Evolutionary conservation across 2,329 filamentous ascomycete genomes (phyloP).

Genomic region (Colletotrichum tofieldiae): DNA sequence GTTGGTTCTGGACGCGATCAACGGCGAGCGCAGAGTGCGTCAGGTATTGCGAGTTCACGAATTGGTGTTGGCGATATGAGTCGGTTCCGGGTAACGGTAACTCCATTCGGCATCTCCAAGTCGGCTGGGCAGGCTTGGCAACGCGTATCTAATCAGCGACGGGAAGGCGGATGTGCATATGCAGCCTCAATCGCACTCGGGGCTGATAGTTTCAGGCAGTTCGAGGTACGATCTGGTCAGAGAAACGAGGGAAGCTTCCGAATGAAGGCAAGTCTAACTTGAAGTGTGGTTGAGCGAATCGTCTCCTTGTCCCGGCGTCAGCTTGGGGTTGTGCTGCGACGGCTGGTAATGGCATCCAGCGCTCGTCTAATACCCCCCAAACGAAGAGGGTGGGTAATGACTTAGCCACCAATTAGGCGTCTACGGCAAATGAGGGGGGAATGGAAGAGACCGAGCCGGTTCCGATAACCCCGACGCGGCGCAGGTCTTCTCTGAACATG

Average conservation of each 20-base stretch:
- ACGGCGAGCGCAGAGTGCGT: background rate
- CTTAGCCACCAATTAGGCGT: background rate
- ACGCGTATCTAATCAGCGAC: background rate
- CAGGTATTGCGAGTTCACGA: background rate
- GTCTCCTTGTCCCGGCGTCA: background rate
- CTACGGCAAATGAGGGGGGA: slow-evolving; percentile 17
- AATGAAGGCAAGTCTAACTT: background rate
- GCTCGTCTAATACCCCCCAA: background rate
- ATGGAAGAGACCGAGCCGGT: slow-evolving; percentile 22
- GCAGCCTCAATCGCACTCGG: slow-evolving; percentile 6
- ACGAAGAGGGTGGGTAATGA: too few species aligned
- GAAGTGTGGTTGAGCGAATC: background rate
- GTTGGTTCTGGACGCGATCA: background rate
- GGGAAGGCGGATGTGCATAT: slow-evolving; percentile 4
- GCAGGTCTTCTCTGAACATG: background rate
- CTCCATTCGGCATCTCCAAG: slow-evolving; percentile 7
- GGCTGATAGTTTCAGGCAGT: background rate
- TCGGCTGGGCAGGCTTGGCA: slow-evolving; percentile 15
- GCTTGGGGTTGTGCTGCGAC: background rate
- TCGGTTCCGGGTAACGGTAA: background rate
- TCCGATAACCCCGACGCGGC: slow-evolving; percentile 5
- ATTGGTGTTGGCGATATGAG: background rate
- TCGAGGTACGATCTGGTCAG: background rate
- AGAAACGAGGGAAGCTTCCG: background rate
- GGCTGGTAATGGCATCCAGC: background rate